Conservation (phyloP, 495 filamentous ascomycete genomes). For the Elaphomyces granulatus region DNA sequence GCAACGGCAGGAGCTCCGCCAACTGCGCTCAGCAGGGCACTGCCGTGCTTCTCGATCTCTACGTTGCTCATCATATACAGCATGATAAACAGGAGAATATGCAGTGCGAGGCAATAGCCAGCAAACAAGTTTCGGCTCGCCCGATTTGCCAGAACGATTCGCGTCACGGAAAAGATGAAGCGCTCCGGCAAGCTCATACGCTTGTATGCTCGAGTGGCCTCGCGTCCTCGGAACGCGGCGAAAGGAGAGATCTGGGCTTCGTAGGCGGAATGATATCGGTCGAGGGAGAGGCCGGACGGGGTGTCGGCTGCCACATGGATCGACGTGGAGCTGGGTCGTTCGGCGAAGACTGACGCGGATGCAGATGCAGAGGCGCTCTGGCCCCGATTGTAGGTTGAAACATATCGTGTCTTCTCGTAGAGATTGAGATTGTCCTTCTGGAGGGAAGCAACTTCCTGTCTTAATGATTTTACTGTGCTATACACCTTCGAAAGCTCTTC, state of each 20-base stretch:
- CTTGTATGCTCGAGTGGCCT: constrained; percentile 84
- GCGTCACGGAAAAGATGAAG: constrained; percentile 76
- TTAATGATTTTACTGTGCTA: constrained; percentile 65
- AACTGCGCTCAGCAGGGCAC: constrained; percentile 28
- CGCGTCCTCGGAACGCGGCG: constrained; percentile 81
- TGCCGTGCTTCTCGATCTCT: constrained; percentile 42
- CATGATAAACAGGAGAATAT: constrained; percentile 72
- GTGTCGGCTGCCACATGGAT: constrained; percentile 47
- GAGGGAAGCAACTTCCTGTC: constrained; percentile 80
- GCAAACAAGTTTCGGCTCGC: constrained; percentile 91
- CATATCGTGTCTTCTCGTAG: constrained; percentile 96
- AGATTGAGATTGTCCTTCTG: constrained; percentile 94
- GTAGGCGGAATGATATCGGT: constrained; percentile 86
- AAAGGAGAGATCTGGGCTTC: constrained; percentile 93
- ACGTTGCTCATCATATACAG: constrained; percentile 69
- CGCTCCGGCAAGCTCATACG: constrained; percentile 88
- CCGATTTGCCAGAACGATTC: constrained; percentile 78
- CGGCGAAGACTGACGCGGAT: constrained; percentile 54
- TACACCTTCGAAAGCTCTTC: constrained; percentile 76
- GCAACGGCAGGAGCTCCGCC: constrained; percentile 28
- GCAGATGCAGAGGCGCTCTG: constrained; percentile 44
- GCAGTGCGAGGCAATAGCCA: constrained; percentile 79
- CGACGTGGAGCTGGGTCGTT: constrained; percentile 60
- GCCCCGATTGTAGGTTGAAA: constrained; percentile 74
- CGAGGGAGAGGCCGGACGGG: constrained; percentile 50